Percentiles rank a stretch among this genome's conserved stretches.
These are phyloP conservation scores for Avena sativa DNA, from an alignment of 176 grass and related monocot species.

Conservation along the genomic window DNA sequence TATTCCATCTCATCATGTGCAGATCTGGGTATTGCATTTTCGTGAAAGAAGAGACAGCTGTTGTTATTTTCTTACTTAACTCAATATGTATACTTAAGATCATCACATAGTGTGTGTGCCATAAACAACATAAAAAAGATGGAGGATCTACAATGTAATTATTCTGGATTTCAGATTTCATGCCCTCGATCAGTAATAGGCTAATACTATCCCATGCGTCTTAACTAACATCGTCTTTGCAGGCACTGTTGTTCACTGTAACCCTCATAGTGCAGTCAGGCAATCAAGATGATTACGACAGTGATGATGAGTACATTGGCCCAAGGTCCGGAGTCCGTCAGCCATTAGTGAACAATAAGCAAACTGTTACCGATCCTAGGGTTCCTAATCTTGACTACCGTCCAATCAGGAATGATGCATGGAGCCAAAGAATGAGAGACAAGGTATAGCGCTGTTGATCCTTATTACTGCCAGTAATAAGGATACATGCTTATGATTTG, in stretches of 20 bases:
- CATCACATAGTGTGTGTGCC: not conserved
- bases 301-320: constrained; percentile 77
- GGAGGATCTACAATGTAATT: not conserved
- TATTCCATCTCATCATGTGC: constrained; percentile 7
- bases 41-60: not conserved
- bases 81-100: not conserved
- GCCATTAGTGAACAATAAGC: constrained; percentile 65
- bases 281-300: constrained; percentile 76
- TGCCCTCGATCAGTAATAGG: not conserved
- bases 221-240: constrained; percentile 32
- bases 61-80: not conserved
- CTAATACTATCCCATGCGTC: not conserved
- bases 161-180: constrained; percentile 22
- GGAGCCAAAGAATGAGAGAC: constrained; percentile 94
- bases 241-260: constrained; percentile 79
- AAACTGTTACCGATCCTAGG: constrained; percentile 53
- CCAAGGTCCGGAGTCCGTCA: constrained; percentile 53
- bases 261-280: constrained; percentile 73
- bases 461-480: not conserved
- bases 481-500: too few relatives aligned
- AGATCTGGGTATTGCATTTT: constrained; percentile 1
- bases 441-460: constrained; percentile 50
- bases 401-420: constrained; percentile 83
- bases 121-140: not conserved
- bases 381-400: constrained; percentile 84